A percentile compares a stretch with the other conserved stretches of the same genome.
Evolutionary conservation across 1,284 basidiomycete species (phyloP).

Genomic region (Melampsora larici-populina): DNA sequence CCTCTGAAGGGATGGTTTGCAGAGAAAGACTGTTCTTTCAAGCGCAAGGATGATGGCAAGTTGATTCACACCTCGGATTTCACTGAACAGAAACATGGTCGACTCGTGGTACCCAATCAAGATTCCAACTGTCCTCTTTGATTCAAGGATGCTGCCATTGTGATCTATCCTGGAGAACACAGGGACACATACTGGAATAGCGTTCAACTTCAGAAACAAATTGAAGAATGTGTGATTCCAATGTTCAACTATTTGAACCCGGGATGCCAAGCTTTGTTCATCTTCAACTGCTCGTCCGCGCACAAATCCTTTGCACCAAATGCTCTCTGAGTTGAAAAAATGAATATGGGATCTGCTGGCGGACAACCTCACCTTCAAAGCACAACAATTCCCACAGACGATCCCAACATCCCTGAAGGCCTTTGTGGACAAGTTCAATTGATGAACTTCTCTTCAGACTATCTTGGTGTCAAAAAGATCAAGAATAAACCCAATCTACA

Average conservation of each 20-base stretch:
- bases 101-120: not conserved
- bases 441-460: not conserved
- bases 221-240: not conserved
- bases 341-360: conserved; percentile 15
- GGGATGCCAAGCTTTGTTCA: not conserved
- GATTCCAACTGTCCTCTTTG: not conserved
- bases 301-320: not conserved
- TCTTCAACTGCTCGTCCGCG: conserved; percentile 8
- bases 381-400: conserved; percentile 2
- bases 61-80: conserved; percentile 11
- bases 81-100: not conserved
- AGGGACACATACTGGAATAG: conserved; percentile 24
- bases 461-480: not conserved
- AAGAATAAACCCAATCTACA: not conserved
- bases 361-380: too few relatives aligned
- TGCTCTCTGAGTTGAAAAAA: too few relatives aligned
- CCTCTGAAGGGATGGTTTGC: not conserved
- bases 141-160: conserved; percentile 4
- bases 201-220: conserved; percentile 2
- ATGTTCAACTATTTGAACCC: conserved; percentile 9
- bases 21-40: not conserved
- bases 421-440: not conserved
- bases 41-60: not conserved
- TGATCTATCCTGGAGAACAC: conserved; percentile 13
- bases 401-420: conserved; percentile 12